Evolutionary conservation across 2,329 filamentous ascomycete species (phyloP).

Genomic region (Ophiocordyceps camponoti-floridani): DNA sequence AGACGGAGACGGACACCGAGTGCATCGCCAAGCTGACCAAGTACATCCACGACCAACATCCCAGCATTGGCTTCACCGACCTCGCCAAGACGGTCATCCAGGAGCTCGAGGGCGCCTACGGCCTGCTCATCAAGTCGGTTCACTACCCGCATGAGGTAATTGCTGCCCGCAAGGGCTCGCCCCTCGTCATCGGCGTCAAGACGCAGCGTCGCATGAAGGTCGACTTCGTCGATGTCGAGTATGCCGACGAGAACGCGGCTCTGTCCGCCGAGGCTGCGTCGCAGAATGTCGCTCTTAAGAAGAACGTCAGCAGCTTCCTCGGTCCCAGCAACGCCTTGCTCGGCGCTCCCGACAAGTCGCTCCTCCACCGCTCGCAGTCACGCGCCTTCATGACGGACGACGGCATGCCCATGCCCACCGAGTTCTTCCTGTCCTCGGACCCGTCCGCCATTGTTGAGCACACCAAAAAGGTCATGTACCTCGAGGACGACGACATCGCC

Average conservation of each 20-base stretch:
- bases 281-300: slow-evolving; percentile 94
- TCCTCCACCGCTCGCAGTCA: slow-evolving; percentile 95
- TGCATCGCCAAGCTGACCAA: slow-evolving; percentile 98
- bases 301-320: slow-evolving; percentile 51
- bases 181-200: slow-evolving; percentile 90
- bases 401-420: slow-evolving; percentile 90
- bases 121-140: slow-evolving; percentile 92
- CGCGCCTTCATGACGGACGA: slow-evolving; percentile 98
- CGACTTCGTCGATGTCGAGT: slow-evolving; percentile 98
- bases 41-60: slow-evolving; percentile 92
- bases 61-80: slow-evolving; percentile 86
- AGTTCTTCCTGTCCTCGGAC: slow-evolving; percentile 98
- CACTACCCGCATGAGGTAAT: slow-evolving; percentile 98
- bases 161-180: slow-evolving; percentile 94
- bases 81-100: slow-evolving; percentile 95
- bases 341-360: slow-evolving; percentile 88
- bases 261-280: slow-evolving; percentile 87
- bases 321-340: slow-evolving; percentile 46
- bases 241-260: slow-evolving; percentile 65
- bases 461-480: slow-evolving; percentile 99
- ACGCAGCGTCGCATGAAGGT: slow-evolving; percentile 99
- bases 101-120: slow-evolving; percentile 95
- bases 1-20: slow-evolving; percentile 98
- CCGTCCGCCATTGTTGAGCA: slow-evolving; percentile 97
- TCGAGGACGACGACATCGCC: slow-evolving; percentile 98